phyloP scores from a whole-genome alignment of 169 alveolate genomes.

The Eimeria sp. region DNA sequence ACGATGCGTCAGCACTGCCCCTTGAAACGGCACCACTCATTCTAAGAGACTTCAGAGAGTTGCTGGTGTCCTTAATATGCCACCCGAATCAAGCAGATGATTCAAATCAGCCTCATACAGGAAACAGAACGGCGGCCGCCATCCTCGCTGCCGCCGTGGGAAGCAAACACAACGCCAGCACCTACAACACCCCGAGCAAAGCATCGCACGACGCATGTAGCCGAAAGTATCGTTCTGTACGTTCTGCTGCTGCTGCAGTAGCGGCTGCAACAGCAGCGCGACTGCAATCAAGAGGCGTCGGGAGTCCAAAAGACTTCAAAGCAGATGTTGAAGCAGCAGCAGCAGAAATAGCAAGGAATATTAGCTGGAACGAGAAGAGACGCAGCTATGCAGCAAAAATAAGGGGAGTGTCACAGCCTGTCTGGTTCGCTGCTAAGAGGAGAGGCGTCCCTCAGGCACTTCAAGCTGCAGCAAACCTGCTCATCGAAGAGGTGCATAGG shows the following conservation, averaged over 20 bases:
- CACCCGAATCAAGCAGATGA: background rate
- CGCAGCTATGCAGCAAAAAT: slow-evolving; percentile 71
- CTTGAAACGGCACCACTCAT: slow-evolving; percentile 47
- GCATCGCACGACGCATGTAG: slow-evolving; percentile 61
- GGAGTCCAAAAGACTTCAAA: background rate
- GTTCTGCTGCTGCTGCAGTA: slow-evolving; percentile 61
- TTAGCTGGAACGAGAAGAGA: slow-evolving; percentile 69
- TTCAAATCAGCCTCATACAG: background rate
- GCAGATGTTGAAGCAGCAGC: slow-evolving; percentile 59
- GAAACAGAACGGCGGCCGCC: background rate
- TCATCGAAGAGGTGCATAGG: slow-evolving; percentile 22
- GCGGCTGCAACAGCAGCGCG: slow-evolving; percentile 72
- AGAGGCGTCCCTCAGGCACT: slow-evolving; percentile 69
- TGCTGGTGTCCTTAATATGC: slow-evolving; percentile 14
- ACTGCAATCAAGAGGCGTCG: background rate
- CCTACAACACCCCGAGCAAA: slow-evolving; percentile 64
- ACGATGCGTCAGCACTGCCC: slow-evolving; percentile 35
- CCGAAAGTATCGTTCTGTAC: slow-evolving; percentile 37
- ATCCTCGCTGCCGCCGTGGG: slow-evolving; percentile 29
- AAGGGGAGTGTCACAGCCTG: slow-evolving; percentile 59
- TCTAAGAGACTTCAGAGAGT: slow-evolving; percentile 43
- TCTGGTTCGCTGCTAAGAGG: slow-evolving; percentile 75
- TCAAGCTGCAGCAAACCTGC: slow-evolving; percentile 60
- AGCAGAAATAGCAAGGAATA: slow-evolving; percentile 53
- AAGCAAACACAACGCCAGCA: slow-evolving; percentile 30